Evolutionary conservation across 306 rosid species (phyloP), one percentile per base, ranked within the genome.

Genomic region (Quercus mongolica): DNA sequence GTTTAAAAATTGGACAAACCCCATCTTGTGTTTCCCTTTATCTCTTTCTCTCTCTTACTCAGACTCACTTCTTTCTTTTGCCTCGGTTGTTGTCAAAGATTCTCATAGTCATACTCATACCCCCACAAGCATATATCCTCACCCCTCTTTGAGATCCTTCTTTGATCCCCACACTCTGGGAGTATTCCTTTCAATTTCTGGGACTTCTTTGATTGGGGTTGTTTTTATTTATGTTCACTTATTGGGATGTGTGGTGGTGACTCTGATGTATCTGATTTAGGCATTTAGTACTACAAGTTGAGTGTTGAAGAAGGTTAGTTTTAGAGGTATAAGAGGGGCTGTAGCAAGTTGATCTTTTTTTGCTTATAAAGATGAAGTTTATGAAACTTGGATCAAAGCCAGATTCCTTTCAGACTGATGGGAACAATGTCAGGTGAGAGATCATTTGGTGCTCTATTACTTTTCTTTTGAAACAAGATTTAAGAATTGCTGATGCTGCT

Each of bases 331-430:
- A 49, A 57, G 67, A 20, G 67, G 44, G 44, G 65, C 77, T 81
- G 81, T 76, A 86, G 85, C 77, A 78, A 86, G 85, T 76, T 75
- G 89, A 89, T 91, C 88, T 76, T 80, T 46, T 88, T 56, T 38
- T 38, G 41, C 81, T 83, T 79, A 69, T 59, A 26, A 88, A 85
- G 88, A 96, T 96, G 99, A 96, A 96, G 96, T 96, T 93, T 85
- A 93, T 96, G 99, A 93, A 93, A 82, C 99, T 96, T 86, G 99
- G 99, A 87, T 93, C 99, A 51, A 96, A 93, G 91, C 90, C 91
- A 25, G 98, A 96, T 81, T 81, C 98, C 28, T 93, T 96, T 83
- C 99, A 90, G 84, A 83, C 84, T 38, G 97, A 93, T 46, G 93
- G 85, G 54, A 94, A 86, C 83, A 90, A 90, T 87, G 93, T 85